Evolutionary conservation across 2,329 filamentous ascomycete genomes (phyloP).

Genomic region (Pyricularia pennisetigena): DNA sequence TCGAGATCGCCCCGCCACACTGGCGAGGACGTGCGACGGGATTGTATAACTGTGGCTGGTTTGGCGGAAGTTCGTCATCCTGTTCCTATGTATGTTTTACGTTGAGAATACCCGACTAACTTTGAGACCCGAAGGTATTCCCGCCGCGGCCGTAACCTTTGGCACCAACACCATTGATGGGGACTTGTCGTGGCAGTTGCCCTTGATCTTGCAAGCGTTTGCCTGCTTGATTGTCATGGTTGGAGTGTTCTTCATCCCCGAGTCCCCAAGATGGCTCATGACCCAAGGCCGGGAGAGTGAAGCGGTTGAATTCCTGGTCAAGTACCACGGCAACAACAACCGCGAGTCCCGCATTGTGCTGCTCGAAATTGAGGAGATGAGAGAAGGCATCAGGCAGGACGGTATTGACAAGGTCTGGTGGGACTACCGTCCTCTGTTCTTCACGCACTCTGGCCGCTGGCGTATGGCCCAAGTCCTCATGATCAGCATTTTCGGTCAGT

Average conservation of each 20-base stretch:
- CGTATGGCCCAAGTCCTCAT: conserved; percentile 36
- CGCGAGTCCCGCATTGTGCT: conserved; percentile 25
- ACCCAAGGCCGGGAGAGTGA: conserved; percentile 28
- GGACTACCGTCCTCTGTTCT: conserved; percentile 29
- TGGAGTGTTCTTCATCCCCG: conserved; percentile 28
- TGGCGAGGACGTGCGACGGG: conserved; percentile 38
- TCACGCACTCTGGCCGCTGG: conserved; percentile 35
- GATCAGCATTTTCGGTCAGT: conserved; percentile 41
- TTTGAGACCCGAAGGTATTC: conserved; percentile 29
- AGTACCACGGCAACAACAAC: conserved; percentile 33
- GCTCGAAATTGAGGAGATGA: conserved; percentile 32
- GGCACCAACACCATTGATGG: conserved; percentile 32
- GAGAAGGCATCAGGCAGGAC: conserved; percentile 30
- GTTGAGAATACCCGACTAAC: background rate
- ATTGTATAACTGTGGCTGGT: conserved; percentile 45
- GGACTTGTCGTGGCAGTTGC: conserved; percentile 39
- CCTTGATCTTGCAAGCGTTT: conserved; percentile 35
- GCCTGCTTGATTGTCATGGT: conserved; percentile 29
- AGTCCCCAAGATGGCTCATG: conserved; percentile 31
- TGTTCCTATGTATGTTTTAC: background rate
- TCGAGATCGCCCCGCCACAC: conserved; percentile 37
- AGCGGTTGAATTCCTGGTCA: conserved; percentile 28
- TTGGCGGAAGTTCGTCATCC: conserved; percentile 19
- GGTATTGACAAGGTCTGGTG: conserved; percentile 32
- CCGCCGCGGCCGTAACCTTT: conserved; percentile 38